Conservation (phyloP, 805 yeast genomes). For the Yamadazyma laniorum region DNA sequence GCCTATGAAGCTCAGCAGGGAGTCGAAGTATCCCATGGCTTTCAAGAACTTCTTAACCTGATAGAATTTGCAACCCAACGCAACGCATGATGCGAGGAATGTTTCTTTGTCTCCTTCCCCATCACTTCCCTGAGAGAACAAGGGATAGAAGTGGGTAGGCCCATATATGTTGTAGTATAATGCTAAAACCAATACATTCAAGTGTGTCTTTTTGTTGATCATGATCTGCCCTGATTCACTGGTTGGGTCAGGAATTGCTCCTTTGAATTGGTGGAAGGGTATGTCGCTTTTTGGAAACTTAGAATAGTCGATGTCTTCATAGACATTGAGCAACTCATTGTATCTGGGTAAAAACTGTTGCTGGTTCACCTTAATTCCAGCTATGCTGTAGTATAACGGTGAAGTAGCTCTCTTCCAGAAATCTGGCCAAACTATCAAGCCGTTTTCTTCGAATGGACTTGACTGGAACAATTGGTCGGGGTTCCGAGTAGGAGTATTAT, state of each 20-base stretch:
- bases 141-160: conserved; percentile 40
- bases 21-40: conserved; percentile 48
- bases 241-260: conserved; percentile 31
- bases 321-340: conserved; percentile 22
- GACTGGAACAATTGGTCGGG: conserved; percentile 59
- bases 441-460: conserved; percentile 53
- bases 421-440: conserved; percentile 79
- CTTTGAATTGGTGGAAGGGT: conserved; percentile 32
- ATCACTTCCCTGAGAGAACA: conserved; percentile 43
- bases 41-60: conserved; percentile 52
- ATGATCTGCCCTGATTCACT: conserved; percentile 44
- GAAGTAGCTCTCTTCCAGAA: conserved; percentile 84
- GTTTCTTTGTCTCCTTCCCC: conserved; percentile 89
- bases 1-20: conserved; percentile 49
- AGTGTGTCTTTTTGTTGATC: conserved; percentile 39
- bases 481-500: conserved; percentile 65
- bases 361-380: conserved; percentile 44
- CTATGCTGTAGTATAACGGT: conserved; percentile 69
- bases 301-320: conserved; percentile 12
- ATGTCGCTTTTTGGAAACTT: conserved; percentile 14
- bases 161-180: conserved; percentile 43
- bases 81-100: conserved; percentile 65
- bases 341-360: conserved; percentile 31
- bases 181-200: conserved; percentile 36
- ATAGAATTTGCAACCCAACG: conserved; percentile 46